Conservation (phyloP, 768 basidiomycete species). For the Panaeolus papilionaceus region DNA sequence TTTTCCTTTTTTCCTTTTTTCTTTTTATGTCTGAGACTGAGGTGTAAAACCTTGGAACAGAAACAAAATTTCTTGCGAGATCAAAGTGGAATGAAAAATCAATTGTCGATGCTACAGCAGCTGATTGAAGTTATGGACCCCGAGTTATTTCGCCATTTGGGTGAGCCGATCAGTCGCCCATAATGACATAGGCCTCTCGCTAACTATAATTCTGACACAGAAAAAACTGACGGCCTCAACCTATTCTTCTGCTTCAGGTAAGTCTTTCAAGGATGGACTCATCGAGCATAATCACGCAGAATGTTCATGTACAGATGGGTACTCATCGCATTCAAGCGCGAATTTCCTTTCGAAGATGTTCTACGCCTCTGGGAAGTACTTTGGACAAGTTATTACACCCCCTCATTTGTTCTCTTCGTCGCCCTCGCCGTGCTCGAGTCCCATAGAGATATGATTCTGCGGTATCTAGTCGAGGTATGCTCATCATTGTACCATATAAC, state of each 20-base stretch:
- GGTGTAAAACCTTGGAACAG: slow-evolving; percentile 45
- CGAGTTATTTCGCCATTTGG: slow-evolving; percentile 90
- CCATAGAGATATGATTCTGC: slow-evolving; percentile 92
- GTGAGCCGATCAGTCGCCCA: slow-evolving; percentile 39
- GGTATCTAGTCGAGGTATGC: slow-evolving; percentile 91
- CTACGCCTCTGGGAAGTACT: slow-evolving; percentile 92
- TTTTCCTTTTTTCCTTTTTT: slow-evolving; percentile 2
- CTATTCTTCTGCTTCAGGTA: slow-evolving; percentile 98
- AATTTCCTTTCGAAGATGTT: slow-evolving; percentile 93
- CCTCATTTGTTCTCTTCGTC: slow-evolving; percentile 89
- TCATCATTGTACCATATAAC: neutral
- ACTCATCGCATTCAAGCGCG: slow-evolving; percentile 94
- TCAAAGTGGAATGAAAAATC: slow-evolving; percentile 98
- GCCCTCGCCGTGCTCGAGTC: slow-evolving; percentile 94
- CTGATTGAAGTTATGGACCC: slow-evolving; percentile 95
- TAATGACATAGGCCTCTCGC: neutral
- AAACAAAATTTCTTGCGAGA: slow-evolving; percentile 95
- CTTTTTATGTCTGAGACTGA: neutral
- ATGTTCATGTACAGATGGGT: slow-evolving; percentile 68
- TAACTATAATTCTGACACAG: slow-evolving; percentile 30
- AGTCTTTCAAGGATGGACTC: slow-evolving; percentile 26
- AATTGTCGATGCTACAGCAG: slow-evolving; percentile 88
- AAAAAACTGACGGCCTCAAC: slow-evolving; percentile 92
- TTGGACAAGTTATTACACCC: slow-evolving; percentile 92
- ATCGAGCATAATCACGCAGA: slow-evolving; percentile 17